Conservation (phyloP, 192 early-diverging fungal species). For the Backusella morwellensis region DNA sequence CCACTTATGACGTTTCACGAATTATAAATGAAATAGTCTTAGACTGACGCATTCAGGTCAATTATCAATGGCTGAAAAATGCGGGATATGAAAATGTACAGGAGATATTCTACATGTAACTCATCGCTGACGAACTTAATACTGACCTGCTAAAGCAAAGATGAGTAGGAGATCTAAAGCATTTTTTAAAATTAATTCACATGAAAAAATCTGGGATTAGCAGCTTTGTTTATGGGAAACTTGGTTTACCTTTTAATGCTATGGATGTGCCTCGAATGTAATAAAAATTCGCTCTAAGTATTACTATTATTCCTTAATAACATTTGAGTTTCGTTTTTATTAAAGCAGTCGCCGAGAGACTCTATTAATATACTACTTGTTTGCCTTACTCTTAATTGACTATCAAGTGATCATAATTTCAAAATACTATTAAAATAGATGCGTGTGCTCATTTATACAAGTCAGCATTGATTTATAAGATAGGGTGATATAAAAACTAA, state of each 20-base stretch:
- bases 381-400: neutral
- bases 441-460: neutral
- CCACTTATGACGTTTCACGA: neutral
- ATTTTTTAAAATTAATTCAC: neutral
- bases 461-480: neutral
- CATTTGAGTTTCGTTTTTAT: neutral
- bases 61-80: neutral
- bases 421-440: neutral
- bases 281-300: neutral
- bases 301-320: neutral
- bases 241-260: neutral
- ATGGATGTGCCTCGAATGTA: neutral
- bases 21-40: constrained; percentile 3
- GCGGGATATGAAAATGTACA: neutral
- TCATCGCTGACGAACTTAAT: neutral
- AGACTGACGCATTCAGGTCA: neutral
- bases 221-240: neutral
- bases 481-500: neutral
- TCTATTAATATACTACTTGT: neutral
- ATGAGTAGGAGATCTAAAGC: neutral
- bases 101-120: neutral
- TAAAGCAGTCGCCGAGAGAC: neutral
- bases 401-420: neutral
- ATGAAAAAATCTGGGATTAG: neutral
- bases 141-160: neutral